A percentile compares a stretch with the other conserved stretches of the same genome.
Evolutionary conservation across 2,329 filamentous ascomycete species (phyloP).

Genomic region (Fusarium luffae): DNA sequence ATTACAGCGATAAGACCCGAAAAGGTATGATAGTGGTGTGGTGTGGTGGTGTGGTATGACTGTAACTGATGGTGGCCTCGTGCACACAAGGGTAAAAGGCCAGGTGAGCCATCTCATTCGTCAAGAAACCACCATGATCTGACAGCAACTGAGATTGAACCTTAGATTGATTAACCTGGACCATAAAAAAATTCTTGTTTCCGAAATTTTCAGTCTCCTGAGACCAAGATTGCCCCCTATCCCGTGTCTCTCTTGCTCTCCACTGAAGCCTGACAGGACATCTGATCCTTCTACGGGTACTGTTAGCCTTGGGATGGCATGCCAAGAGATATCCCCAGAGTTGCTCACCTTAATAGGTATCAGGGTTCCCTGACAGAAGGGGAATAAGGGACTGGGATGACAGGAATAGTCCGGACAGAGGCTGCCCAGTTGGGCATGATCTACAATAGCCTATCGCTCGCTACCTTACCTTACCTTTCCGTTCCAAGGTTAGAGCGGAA

Average conservation of each 20-base stretch:
- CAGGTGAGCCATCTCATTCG: conserved; percentile 39
- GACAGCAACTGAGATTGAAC: conserved; percentile 36
- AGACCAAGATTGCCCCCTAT: conserved; percentile 5
- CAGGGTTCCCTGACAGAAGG: conserved; percentile 25
- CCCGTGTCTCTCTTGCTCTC: conserved; percentile 2
- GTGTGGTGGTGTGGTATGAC: conserved; percentile 23
- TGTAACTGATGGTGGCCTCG: conserved; percentile 22
- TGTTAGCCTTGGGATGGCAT: conserved; percentile 12
- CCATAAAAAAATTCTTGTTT: conserved; percentile 21
- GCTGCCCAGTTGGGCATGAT: conserved; percentile 41
- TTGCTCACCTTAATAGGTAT: conserved; percentile 23
- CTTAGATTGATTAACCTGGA: conserved; percentile 8
- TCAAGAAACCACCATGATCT: conserved; percentile 36
- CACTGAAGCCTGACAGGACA: conserved; percentile 21
- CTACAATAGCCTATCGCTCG: conserved; percentile 35
- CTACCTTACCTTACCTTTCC: conserved; percentile 18
- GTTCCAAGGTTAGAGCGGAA: conserved; percentile 23
- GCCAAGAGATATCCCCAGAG: conserved; percentile 48
- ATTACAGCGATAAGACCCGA: conserved; percentile 24
- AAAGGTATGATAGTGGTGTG: conserved; percentile 7
- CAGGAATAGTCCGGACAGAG: conserved; percentile 33
- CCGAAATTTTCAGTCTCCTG: conserved; percentile 16
- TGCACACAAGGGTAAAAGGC: conserved; percentile 16
- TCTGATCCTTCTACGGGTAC: conserved; percentile 14
- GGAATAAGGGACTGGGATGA: conserved; percentile 15